Base-by-base conservation (phyloP, 441 rosid species). In the Populus hybrid region DNA sequence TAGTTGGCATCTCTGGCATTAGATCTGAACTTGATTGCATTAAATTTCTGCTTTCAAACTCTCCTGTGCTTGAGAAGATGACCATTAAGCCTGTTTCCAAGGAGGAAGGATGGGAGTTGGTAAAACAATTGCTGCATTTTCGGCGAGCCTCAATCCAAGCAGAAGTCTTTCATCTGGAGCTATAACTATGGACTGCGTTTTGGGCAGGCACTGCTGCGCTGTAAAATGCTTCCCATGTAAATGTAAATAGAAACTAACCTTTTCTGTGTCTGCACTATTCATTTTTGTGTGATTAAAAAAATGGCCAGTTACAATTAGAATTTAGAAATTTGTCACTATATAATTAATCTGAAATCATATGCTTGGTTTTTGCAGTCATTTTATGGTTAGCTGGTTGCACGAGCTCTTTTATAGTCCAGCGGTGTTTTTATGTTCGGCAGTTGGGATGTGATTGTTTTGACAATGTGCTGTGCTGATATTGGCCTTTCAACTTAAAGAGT, bases 21-120 rank as follows among this genome's bases (percentile, higher is more conserved):
- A 83, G 68, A 80, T 78, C 87, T 10, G 96, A 92, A 70, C 87
- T 90, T 78, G 88, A 88, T 76, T 92, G 86, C 79, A 83, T 90
- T 8, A 78, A 85, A 76, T 90, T 90, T 80, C 36, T 92, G 77
- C 94, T 90, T 8, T 87, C 89, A 36, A 90, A 89, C 76, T 84
- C 89, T 16, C 91, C 96, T 2, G 74, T 79, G 38, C 91, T 92
- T 26, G 93, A 91, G 82, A 87, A 70, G 75, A 78, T 90, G 91
- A 86, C 87, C 30, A 64, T 91, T 10, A 90, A 81, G 82, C 93
- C 92, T 24, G 78, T 82, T 54, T 77, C 87, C 5, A 63, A 54
- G 10, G 84, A 84, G 66, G 91, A 88, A 63, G 85, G 84, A 64
- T 83, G 83, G 86, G 90, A 81, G 65, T 65, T 91, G 82, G 36